phyloP scores from a whole-genome alignment of 2,329 filamentous ascomycete genomes.

The Setomelanomma holmii region DNA sequence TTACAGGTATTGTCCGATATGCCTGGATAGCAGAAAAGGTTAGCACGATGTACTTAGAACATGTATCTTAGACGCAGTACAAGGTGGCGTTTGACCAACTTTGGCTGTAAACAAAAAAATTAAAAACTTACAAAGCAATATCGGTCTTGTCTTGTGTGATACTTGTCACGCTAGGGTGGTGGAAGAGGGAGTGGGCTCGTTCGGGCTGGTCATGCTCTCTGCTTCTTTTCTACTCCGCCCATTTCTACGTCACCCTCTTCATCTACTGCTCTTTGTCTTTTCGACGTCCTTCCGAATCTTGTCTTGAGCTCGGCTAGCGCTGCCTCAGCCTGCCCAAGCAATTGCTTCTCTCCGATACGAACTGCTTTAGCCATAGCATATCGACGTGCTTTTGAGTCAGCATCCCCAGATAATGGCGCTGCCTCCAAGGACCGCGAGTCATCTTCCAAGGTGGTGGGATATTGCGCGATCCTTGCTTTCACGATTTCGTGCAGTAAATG shows the following conservation, averaged over 20 bases:
- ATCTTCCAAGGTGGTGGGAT: constrained; percentile 61
- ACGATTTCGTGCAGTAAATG: constrained; percentile 51
- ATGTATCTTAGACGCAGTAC: constrained; percentile 19
- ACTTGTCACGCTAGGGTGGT: too few relatives aligned
- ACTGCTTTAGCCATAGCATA: constrained; percentile 69
- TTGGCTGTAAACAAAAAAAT: constrained; percentile 15
- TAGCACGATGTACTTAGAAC: constrained; percentile 20
- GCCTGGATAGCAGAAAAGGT: constrained; percentile 21
- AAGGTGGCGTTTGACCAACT: constrained; percentile 2
- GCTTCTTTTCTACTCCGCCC: constrained; percentile 36
- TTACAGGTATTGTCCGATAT: constrained; percentile 1
- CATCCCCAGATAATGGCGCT: constrained; percentile 39
- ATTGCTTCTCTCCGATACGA: constrained; percentile 74
- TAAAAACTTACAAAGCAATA: constrained; percentile 29
- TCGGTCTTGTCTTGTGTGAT: not conserved
- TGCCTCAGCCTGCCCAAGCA: constrained; percentile 64
- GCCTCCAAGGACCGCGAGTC: constrained; percentile 57
- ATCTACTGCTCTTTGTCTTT: constrained; percentile 33
- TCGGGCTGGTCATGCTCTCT: constrained; percentile 26
- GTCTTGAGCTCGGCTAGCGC: constrained; percentile 30
- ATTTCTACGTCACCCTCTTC: constrained; percentile 37
- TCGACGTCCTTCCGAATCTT: constrained; percentile 39
- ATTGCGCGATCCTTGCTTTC: constrained; percentile 54
- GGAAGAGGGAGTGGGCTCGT: too few relatives aligned
- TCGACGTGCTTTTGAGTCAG: constrained; percentile 29